These are phyloP conservation scores for Eimeria brunetti DNA, from an alignment of 169 alveolate genomes.

Conservation along the genomic window DNA sequence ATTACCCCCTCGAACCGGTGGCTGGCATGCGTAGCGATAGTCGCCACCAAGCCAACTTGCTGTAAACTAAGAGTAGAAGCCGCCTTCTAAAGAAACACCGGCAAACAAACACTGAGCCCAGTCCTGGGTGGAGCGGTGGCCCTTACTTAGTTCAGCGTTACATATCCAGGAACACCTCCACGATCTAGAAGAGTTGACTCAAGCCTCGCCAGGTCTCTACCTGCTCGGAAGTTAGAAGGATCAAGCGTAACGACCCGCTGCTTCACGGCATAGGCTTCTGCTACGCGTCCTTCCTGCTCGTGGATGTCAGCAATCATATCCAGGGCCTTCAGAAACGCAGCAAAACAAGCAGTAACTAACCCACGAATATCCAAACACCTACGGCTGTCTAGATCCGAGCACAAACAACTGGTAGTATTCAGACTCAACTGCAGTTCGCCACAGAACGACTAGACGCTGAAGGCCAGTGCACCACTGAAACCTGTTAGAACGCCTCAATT, in stretches of 20 bases:
- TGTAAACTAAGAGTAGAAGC: background rate
- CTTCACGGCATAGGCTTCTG: conserved; percentile 74
- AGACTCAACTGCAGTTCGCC: background rate
- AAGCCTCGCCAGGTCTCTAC: conserved; percentile 71
- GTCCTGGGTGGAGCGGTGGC: background rate
- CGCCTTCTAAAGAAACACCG: background rate
- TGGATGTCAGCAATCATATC: conserved; percentile 75
- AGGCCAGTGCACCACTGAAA: background rate
- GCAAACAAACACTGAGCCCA: background rate
- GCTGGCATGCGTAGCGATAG: background rate
- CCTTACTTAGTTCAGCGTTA: conserved; percentile 50
- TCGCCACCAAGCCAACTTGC: background rate
- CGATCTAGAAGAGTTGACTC: conserved; percentile 60
- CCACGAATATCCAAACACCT: background rate
- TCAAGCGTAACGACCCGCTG: conserved; percentile 79
- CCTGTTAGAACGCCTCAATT: background rate
- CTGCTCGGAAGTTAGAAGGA: conserved; percentile 78
- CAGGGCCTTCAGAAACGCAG: conserved; percentile 48
- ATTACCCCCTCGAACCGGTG: background rate
- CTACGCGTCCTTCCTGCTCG: conserved; percentile 78
- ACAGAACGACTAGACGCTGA: background rate
- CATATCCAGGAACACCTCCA: conserved; percentile 66
- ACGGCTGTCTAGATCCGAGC: background rate
- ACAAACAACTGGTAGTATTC: background rate
- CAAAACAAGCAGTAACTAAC: background rate